Evolutionary conservation across 306 rosid species (phyloP).

Genomic region (Coriaria nepalensis): DNA sequence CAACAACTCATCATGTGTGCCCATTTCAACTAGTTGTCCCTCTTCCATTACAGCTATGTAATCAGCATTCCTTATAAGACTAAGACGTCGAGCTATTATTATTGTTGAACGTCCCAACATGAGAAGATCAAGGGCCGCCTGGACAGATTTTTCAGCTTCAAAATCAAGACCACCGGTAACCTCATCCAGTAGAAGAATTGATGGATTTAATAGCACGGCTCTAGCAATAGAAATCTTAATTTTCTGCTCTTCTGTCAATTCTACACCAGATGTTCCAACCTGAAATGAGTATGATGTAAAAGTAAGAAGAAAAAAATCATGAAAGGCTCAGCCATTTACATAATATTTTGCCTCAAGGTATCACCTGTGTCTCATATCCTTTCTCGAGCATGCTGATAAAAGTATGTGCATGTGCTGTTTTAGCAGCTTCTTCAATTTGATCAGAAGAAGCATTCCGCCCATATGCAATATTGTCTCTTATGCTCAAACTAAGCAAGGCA

Average conservation of each 20-base stretch:
- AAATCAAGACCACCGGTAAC: constrained; percentile 99
- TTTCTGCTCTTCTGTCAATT: constrained; percentile 90
- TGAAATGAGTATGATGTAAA: constrained; percentile 28
- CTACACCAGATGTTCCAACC: constrained; percentile 91
- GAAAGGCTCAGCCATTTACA: constrained; percentile 8
- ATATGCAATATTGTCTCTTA: constrained; percentile 96
- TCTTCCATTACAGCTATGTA: constrained; percentile 99
- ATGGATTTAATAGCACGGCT: constrained; percentile 93
- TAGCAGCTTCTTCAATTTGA: constrained; percentile 99
- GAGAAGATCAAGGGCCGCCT: constrained; percentile 91
- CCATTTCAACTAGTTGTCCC: constrained; percentile 97
- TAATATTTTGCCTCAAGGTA: constrained; percentile 11
- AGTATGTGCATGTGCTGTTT: constrained; percentile 96
- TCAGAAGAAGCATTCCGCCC: constrained; percentile 82
- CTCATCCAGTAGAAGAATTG: constrained; percentile 95
- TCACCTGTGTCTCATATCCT: constrained; percentile 91
- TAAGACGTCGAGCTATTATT: constrained; percentile 97
- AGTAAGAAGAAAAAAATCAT: constrained; percentile 3
- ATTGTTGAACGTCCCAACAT: constrained; percentile 98
- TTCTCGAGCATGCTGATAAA: constrained; percentile 82
- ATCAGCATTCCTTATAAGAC: constrained; percentile 97
- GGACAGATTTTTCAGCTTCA: constrained; percentile 98
- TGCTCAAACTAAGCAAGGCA: constrained; percentile 91
- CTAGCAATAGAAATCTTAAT: constrained; percentile 94
- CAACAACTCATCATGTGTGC: constrained; percentile 88